Base-by-base conservation (phyloP, 306 rosid species). In the Echinosophora koreensis region DNA sequence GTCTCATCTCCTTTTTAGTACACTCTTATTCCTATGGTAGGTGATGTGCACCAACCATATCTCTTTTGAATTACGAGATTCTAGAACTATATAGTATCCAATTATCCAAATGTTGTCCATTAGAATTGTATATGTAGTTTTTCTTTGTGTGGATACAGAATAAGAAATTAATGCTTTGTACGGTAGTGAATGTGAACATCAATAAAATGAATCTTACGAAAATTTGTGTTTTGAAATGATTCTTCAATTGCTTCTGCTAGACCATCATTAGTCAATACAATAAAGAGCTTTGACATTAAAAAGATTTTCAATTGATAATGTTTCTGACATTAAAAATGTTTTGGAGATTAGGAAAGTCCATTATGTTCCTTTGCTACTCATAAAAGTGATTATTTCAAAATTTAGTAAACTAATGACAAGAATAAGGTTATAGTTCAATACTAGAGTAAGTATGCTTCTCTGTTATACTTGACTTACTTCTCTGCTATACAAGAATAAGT, bases 401-500 rank as follows among this genome's bases (percentile, higher is more conserved):
- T 44, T 65, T 54, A 6, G 44, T 55, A 22, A 70, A 7, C 52
- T 77, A 32, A 18, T 58, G 34, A 46, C 44, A 49, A 46, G 34
- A 28, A 28, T 28, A 60, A 59, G 14, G n/a, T n/a, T n/a, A n/a
- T n/a, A n/a, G n/a, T n/a, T n/a, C n/a, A n/a, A n/a, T n/a, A n/a
- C n/a, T n/a, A n/a, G n/a, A n/a, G n/a, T n/a, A n/a, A n/a, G n/a
- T 35, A 78, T 47, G 46, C 47, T 52, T 61, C 58, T 60, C 65
- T 14, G 11, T 38, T 60, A 49, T 61, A 30, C 57, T 70, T 61
- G 51, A 2, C 49, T 51, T 34, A 11, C 50, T 38, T 38, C 32
- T 13, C n/a, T n/a, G n/a, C n/a, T n/a, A n/a, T n/a, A n/a, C n/a
- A n/a, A n/a, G n/a, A 37, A 11, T 10, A 68, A 13, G 60, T 2